Conservation (phyloP, 768 basidiomycete genomes). For the Megacollybia marginata region DNA sequence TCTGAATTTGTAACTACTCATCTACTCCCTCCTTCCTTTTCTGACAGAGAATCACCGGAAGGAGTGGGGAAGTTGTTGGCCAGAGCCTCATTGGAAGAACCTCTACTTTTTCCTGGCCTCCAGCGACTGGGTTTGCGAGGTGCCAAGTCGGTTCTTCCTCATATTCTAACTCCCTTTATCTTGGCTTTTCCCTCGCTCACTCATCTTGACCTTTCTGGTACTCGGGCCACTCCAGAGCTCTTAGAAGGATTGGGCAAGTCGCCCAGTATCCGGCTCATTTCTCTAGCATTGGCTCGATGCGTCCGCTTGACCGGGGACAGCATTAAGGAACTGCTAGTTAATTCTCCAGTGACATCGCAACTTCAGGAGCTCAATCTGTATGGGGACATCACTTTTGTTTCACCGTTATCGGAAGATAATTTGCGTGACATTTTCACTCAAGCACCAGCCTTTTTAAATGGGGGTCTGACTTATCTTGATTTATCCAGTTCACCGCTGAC, state of each 20-base stretch:
- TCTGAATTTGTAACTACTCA: constrained; percentile 73
- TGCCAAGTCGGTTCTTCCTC: constrained; percentile 68
- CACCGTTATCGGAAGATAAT: constrained; percentile 60
- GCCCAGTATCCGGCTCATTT: constrained; percentile 57
- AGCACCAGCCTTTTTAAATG: constrained; percentile 76
- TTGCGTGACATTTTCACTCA: constrained; percentile 56
- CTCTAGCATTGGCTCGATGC: constrained; percentile 83
- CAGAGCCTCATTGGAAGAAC: constrained; percentile 31
- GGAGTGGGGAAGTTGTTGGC: neutral
- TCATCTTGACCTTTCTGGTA: constrained; percentile 87
- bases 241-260: constrained; percentile 61
- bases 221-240: constrained; percentile 72
- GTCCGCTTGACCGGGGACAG: constrained; percentile 75
- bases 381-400: constrained; percentile 79
- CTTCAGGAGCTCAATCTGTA: constrained; percentile 82
- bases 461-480: constrained; percentile 80
- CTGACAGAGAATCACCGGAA: constrained; percentile 16
- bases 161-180: constrained; percentile 65
- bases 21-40: constrained; percentile 35
- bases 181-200: constrained; percentile 81
- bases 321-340: constrained; percentile 64
- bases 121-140: constrained; percentile 77
- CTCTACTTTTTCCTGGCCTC: constrained; percentile 59
- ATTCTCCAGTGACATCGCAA: constrained; percentile 52
- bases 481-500: constrained; percentile 79